phyloP scores from a whole-genome alignment of 2,329 filamentous ascomycete genomes.

The Claviceps lovelessii region DNA sequence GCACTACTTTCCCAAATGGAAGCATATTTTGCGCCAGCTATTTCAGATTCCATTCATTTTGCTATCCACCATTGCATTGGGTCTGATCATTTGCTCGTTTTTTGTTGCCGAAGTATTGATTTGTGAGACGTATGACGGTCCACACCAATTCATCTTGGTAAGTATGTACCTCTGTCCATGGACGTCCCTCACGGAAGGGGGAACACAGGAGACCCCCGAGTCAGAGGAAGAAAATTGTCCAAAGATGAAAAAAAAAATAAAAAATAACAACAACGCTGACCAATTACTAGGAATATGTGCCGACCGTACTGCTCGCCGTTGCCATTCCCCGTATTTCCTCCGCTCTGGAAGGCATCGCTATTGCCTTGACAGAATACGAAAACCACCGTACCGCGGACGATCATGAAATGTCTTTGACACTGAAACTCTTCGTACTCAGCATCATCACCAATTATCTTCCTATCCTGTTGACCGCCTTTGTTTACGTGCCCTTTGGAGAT shows the following conservation, averaged over 20 bases:
- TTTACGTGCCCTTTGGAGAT: slow-evolving; percentile 63
- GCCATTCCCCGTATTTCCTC: slow-evolving; percentile 51
- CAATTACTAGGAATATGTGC: slow-evolving; percentile 47
- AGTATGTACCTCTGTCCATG: slow-evolving; percentile 9
- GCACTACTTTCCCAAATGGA: slow-evolving; percentile 48
- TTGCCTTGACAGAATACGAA: slow-evolving; percentile 51
- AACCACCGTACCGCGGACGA: slow-evolving; percentile 60
- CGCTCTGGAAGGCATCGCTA: slow-evolving; percentile 48
- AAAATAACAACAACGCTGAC: too few species aligned
- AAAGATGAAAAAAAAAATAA: not conserved
- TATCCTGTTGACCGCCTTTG: slow-evolving; percentile 61
- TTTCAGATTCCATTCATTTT: slow-evolving; percentile 56
- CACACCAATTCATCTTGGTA: slow-evolving; percentile 50
- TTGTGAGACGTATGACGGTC: slow-evolving; percentile 57
- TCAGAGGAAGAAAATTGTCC: not conserved
- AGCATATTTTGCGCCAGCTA: slow-evolving; percentile 50
- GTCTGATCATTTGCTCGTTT: slow-evolving; percentile 51
- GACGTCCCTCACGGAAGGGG: not conserved
- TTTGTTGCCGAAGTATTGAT: slow-evolving; percentile 66
- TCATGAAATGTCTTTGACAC: slow-evolving; percentile 54
- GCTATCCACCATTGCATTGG: slow-evolving; percentile 42
- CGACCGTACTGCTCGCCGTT: slow-evolving; percentile 55
- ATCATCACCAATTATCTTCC: slow-evolving; percentile 71
- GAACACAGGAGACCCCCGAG: not conserved
- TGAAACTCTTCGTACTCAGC: slow-evolving; percentile 64